phyloP scores from a whole-genome alignment of 495 filamentous ascomycete species.

The Xylaria venustula region DNA sequence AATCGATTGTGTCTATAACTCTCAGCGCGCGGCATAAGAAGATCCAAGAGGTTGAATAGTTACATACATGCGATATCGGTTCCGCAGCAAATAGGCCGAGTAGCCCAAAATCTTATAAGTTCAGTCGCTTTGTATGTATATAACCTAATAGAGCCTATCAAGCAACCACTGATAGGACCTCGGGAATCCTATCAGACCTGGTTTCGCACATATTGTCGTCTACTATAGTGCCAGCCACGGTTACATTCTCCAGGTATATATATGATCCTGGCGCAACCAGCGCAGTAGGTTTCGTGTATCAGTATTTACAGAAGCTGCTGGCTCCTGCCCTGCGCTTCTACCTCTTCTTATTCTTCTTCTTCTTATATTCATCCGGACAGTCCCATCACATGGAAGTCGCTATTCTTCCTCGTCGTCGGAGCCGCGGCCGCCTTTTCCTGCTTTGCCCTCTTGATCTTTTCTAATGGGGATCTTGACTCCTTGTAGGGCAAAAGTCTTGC shows the following conservation, averaged over 20 bases:
- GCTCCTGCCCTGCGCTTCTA: too few relatives aligned
- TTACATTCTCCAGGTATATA: not conserved
- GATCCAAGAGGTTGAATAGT: not conserved
- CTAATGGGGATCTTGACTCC: constrained; percentile 97
- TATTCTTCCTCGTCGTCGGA: constrained; percentile 65
- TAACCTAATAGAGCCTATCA: not conserved
- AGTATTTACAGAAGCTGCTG: too few relatives aligned
- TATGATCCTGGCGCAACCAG: not conserved
- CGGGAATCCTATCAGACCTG: not conserved
- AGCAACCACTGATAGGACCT: not conserved
- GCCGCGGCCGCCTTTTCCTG: constrained; percentile 50
- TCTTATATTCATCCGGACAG: too few relatives aligned
- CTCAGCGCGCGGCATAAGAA: not conserved
- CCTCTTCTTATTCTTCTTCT: not conserved
- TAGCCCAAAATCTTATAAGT: not conserved
- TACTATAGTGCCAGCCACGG: constrained; percentile 1
- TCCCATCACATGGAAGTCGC: constrained; percentile 5
- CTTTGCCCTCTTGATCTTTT: constrained; percentile 71
- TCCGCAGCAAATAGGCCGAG: not conserved
- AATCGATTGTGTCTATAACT: too few relatives aligned
- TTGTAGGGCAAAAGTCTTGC: constrained; percentile 90
- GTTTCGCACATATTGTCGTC: not conserved
- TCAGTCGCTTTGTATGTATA: constrained; percentile 4
- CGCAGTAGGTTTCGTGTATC: too few relatives aligned
- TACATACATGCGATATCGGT: not conserved